Conservation (phyloP, 176 grass and related monocot species). For the Dactylis glomerata region DNA sequence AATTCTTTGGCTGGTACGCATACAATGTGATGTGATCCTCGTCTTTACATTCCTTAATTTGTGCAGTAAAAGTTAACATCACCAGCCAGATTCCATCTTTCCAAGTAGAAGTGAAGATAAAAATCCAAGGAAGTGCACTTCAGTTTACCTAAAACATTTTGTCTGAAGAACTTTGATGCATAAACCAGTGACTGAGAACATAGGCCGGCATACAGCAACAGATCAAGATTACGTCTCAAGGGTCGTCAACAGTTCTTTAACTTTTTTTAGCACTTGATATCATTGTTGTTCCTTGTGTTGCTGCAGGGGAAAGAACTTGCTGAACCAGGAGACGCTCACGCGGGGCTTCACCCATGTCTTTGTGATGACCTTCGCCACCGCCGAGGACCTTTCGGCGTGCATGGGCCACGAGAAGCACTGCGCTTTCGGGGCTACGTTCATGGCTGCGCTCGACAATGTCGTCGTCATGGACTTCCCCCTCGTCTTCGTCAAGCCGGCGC, state of each 20-base stretch:
- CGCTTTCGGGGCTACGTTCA: slow-evolving; percentile 51
- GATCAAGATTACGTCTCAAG: neutral
- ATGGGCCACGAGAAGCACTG: slow-evolving; percentile 41
- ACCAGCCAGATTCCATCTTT: neutral
- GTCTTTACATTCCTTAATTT: neutral
- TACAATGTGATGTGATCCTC: neutral
- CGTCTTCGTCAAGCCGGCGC: slow-evolving; percentile 42
- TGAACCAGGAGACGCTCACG: slow-evolving; percentile 32
- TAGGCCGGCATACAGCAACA: neutral
- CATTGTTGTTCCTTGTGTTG: neutral
- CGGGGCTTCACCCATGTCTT: slow-evolving; percentile 55
- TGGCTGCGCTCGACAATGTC: slow-evolving; percentile 49
- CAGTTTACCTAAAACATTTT: neutral
- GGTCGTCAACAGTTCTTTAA: neutral
- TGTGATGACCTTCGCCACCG: slow-evolving; percentile 31
- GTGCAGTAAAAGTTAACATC: neutral
- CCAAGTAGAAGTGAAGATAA: too few relatives aligned
- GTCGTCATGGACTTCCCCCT: slow-evolving; percentile 61
- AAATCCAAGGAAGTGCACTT: neutral
- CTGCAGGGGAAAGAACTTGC: slow-evolving; percentile 30
- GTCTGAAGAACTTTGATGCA: neutral
- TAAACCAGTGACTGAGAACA: neutral
- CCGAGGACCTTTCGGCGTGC: slow-evolving; percentile 38
- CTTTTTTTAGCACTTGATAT: neutral
- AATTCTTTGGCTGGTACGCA: slow-evolving; percentile 68